phyloP scores from a whole-genome alignment of 495 filamentous ascomycete species.

The Neurospora sp. region DNA sequence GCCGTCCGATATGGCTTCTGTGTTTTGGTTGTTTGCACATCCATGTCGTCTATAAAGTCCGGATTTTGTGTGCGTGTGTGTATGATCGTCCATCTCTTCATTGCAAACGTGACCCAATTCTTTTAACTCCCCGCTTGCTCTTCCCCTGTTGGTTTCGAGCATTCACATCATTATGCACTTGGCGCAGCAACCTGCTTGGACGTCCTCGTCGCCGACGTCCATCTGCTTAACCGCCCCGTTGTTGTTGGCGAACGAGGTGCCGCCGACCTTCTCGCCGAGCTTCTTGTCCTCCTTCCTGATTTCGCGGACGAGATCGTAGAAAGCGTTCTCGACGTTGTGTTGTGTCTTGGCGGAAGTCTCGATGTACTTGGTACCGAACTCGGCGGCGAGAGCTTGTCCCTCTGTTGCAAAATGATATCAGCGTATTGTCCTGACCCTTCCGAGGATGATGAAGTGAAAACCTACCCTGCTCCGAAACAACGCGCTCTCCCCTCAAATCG shows the following conservation, averaged over 20 bases:
- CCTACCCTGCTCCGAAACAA: slow-evolving; percentile 84
- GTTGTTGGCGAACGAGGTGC: slow-evolving; percentile 49
- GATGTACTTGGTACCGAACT: slow-evolving; percentile 95
- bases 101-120: background rate
- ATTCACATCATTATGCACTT: slow-evolving; percentile 86
- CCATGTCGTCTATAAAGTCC: background rate
- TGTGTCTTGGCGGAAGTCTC: slow-evolving; percentile 97
- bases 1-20: background rate
- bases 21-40: background rate
- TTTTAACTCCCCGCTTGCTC: background rate
- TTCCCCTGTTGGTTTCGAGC: background rate
- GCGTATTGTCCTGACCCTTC: background rate
- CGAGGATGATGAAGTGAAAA: background rate
- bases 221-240: slow-evolving; percentile 59
- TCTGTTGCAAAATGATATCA: slow-evolving; percentile 46
- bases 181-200: slow-evolving; percentile 69
- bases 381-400: slow-evolving; percentile 73
- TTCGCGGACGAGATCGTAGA: slow-evolving; percentile 95
- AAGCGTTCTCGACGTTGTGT: slow-evolving; percentile 96
- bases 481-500: slow-evolving; percentile 85
- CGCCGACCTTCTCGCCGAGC: slow-evolving; percentile 71
- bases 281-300: slow-evolving; percentile 97
- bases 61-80: background rate
- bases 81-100: background rate
- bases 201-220: slow-evolving; percentile 64